Conservation (phyloP, 2,329 filamentous ascomycete species). For the Paecilomyces formosus region DNA sequence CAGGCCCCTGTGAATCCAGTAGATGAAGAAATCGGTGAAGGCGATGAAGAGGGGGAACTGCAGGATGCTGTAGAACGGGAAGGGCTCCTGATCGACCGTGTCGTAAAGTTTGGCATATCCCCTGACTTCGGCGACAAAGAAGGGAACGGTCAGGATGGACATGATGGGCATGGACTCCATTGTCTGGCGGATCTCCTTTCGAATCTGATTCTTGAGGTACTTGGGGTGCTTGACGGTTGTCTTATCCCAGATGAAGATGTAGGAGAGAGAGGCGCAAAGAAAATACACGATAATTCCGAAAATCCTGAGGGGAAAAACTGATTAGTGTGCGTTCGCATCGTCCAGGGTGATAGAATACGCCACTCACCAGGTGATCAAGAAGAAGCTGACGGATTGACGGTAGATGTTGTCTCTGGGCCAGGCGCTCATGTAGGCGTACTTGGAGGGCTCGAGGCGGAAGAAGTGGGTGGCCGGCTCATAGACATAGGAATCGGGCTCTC, state of each 20-base stretch:
- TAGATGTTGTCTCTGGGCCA: conserved; percentile 70
- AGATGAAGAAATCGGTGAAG: conserved; percentile 86
- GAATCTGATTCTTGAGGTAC: conserved; percentile 89
- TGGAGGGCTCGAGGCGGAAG: conserved; percentile 60
- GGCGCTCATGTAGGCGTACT: conserved; percentile 71
- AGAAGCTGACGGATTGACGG: conserved; percentile 69
- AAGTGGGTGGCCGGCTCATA: conserved; percentile 68
- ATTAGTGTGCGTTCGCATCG: not conserved
- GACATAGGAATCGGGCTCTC: conserved; percentile 35
- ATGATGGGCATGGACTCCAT: conserved; percentile 71
- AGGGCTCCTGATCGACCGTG: conserved; percentile 64
- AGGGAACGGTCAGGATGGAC: conserved; percentile 70
- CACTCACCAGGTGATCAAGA: conserved; percentile 73
- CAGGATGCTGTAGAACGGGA: conserved; percentile 66
- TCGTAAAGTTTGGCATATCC: conserved; percentile 87
- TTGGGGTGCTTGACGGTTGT: conserved; percentile 81
- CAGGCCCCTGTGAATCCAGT: conserved; percentile 81
- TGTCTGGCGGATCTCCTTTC: conserved; percentile 76
- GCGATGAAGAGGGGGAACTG: conserved; percentile 84
- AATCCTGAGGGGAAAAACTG: conserved; percentile 50
- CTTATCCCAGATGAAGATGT: conserved; percentile 87
- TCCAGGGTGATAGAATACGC: conserved; percentile 2
- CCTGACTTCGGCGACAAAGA: conserved; percentile 75
- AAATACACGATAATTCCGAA: conserved; percentile 84
- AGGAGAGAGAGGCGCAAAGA: conserved; percentile 72